Evolutionary conservation across 306 rosid genomes (phyloP).

Genomic region (Rosa multiflora): DNA sequence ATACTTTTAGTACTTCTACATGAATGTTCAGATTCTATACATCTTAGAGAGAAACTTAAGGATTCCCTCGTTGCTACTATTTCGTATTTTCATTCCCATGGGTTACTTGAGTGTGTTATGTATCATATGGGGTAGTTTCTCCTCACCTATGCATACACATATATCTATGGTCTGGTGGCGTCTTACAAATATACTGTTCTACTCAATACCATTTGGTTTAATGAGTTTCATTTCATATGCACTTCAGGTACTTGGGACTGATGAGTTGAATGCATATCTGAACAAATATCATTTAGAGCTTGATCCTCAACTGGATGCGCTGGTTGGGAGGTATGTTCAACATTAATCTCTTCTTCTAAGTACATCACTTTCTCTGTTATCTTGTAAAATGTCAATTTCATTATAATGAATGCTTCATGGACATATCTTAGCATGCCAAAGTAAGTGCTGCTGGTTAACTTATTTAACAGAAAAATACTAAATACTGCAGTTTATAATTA

Average conservation of each 20-base stretch:
- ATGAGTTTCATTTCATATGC: slow-evolving; percentile 15
- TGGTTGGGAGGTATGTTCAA: slow-evolving; percentile 67
- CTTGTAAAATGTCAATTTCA: slow-evolving; percentile 17
- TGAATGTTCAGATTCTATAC: neutral
- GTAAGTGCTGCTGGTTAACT: slow-evolving; percentile 11
- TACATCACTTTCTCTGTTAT: slow-evolving; percentile 16
- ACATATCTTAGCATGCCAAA: slow-evolving; percentile 17
- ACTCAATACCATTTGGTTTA: neutral
- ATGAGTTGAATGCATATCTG: slow-evolving; percentile 75
- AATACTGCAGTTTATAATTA: slow-evolving; percentile 14
- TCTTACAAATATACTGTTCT: neutral
- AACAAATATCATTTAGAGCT: slow-evolving; percentile 75
- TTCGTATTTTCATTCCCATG: neutral
- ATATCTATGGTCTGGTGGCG: neutral
- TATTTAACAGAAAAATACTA: neutral
- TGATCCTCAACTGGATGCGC: slow-evolving; percentile 88
- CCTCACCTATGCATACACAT: neutral
- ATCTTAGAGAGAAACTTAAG: neutral
- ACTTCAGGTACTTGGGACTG: slow-evolving; percentile 82
- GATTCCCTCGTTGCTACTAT: neutral
- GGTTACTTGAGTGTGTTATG: neutral
- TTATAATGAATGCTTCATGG: slow-evolving; percentile 4
- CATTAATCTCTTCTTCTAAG: slow-evolving; percentile 2
- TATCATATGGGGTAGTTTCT: neutral
- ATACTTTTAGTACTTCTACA: neutral